Base-by-base conservation (phyloP, 805 yeast species). In the Lipomyces spencermartinsiae region DNA sequence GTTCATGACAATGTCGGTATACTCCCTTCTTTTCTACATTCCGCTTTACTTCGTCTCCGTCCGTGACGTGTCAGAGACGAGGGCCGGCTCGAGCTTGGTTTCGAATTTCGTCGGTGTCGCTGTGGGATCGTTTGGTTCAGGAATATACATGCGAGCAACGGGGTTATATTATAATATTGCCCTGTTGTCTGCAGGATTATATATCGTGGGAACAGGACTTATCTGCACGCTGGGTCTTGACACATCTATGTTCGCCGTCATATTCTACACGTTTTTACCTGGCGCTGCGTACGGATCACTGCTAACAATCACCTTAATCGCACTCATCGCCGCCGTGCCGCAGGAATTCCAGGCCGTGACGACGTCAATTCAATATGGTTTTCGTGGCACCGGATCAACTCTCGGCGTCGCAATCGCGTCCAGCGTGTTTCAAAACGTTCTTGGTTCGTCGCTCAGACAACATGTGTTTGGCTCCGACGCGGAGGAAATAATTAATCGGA, bases 341-440 rank as follows among this genome's bases (percentile, higher is more conserved):
- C 71, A 78, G 19, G 80, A 83, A 57, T 83, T 82, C 71, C 93
- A 88, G 74, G 93, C 94, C 1, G 83, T 90, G 37, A 89, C 91
- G 1, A 90, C 93, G 0, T 88, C 93, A 0, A 88, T 90, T 69
- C 92, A 89, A 69, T 90, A 90, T 74, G 90, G 89, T 0, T 88
- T 88, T 76, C 81, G 92, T 75, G 84, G 91, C 25, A 86, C 90
- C 0, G 92, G 92, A 0, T 86, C 90, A 6, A 88, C 91, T 0
- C 77, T 89, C 55, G 93, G 92, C 59, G 90, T 89, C 31, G 80
- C 90, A 0, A 73, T 85, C 22, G 85, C 88, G 1, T 80, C 86
- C 55, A 86, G 88, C 3, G 80, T 86, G 31, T 86, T 86, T 76
- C 89, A 86, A 73, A 77, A 78, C 34, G 74, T 79, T 10, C 77